These are phyloP conservation scores for Hymenotorrendiella dingleyae DNA, from an alignment of 2,329 filamentous ascomycete species.

Conservation along the genomic window DNA sequence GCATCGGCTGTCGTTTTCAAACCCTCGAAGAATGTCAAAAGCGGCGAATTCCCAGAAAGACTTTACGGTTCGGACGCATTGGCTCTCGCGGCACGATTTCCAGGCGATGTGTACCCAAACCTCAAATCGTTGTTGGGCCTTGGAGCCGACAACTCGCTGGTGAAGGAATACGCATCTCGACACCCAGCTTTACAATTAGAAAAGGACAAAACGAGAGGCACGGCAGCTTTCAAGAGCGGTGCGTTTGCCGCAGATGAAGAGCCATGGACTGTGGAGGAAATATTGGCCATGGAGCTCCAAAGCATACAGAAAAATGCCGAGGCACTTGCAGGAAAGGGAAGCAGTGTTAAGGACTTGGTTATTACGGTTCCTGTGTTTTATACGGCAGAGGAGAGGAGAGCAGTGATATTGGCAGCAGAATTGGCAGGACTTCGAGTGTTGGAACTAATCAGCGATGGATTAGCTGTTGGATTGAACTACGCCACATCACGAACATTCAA, in stretches of 20 bases:
- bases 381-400: constrained; percentile 82
- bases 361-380: constrained; percentile 89
- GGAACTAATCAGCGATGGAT: constrained; percentile 77
- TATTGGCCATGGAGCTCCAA: constrained; percentile 93
- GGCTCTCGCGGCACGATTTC: constrained; percentile 79
- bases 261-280: constrained; percentile 77
- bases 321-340: constrained; percentile 68
- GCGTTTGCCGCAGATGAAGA: constrained; percentile 57
- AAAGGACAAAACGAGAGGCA: constrained; percentile 53
- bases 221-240: constrained; percentile 76
- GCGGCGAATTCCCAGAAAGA: constrained; percentile 74
- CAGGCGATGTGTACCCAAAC: constrained; percentile 90
- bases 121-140: constrained; percentile 87
- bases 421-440: constrained; percentile 84
- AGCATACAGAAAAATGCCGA: constrained; percentile 88
- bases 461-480: constrained; percentile 93
- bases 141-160: constrained; percentile 50
- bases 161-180: constrained; percentile 64
- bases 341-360: constrained; percentile 71
- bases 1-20: constrained; percentile 89
- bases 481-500: constrained; percentile 88
- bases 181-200: constrained; percentile 75
- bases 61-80: constrained; percentile 89
- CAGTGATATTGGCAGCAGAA: constrained; percentile 76
- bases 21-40: constrained; percentile 61